phyloP scores from a whole-genome alignment of 805 yeast genomes.

The Wickerhamomyces bovis region DNA sequence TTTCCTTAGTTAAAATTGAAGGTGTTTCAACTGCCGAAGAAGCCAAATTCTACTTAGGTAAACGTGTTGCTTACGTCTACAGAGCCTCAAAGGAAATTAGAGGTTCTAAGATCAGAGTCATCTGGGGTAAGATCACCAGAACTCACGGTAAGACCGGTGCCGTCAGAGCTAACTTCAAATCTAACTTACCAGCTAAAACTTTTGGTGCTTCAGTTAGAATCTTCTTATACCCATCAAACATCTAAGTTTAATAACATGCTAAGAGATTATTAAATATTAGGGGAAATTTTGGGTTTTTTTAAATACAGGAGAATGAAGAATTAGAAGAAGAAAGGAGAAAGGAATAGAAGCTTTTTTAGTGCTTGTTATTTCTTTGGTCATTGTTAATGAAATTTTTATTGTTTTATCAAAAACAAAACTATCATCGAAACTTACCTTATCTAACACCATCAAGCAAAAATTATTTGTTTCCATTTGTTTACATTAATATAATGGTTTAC shows the following conservation, averaged over 20 bases:
- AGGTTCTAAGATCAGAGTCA: constrained; percentile 98
- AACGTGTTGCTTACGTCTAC: constrained; percentile 99
- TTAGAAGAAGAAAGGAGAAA: not conserved
- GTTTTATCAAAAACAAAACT: not conserved
- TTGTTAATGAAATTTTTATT: not conserved
- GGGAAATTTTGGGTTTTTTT: not conserved
- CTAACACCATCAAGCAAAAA: constrained; percentile 10
- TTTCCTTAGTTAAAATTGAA: constrained; percentile 94
- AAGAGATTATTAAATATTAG: not conserved
- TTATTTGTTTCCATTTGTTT: constrained; percentile 3
- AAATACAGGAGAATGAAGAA: not conserved
- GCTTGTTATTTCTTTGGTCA: not conserved
- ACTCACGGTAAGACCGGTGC: constrained; percentile 98
- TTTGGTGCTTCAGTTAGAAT: constrained; percentile 99
- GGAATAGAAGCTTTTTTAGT: not conserved
- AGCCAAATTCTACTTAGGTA: constrained; percentile 98
- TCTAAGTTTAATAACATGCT: constrained; percentile 44
- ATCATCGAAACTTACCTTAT: constrained; percentile 4
- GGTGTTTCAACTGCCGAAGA: constrained; percentile 90
- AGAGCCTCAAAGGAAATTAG: constrained; percentile 96
- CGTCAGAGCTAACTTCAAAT: constrained; percentile 98
- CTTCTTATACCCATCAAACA: constrained; percentile 99
- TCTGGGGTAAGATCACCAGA: constrained; percentile 99
- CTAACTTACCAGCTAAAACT: constrained; percentile 98
- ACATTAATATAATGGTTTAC: constrained; percentile 3